Base-by-base conservation (phyloP, 2,329 filamentous ascomycete genomes). In the Colletotrichum sp. region DNA sequence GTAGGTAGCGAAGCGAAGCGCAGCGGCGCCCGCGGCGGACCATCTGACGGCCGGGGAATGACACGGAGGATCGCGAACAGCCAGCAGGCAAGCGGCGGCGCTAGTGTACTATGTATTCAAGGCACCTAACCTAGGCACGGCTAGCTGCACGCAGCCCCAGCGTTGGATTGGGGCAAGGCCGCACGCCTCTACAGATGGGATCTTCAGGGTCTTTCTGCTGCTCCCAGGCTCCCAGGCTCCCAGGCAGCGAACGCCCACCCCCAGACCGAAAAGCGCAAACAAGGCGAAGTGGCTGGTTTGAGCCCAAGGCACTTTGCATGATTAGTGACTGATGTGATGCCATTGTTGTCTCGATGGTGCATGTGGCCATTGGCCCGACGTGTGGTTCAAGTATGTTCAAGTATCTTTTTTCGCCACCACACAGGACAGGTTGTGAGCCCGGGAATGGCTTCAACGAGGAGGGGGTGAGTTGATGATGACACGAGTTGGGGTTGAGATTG, bases 171-270 rank as follows among this genome's bases (percentile, higher is more conserved):
- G 70, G 64, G 57, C 64, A 65, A 64, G 70, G 70, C 64, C 55
- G 69, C 44, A 60, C 70, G 59, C 73, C 64, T 76, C 28, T 49
- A 70, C 15, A 64, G 65, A 69, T 76, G 73, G 24, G 73, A 76
- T 76, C 73, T 64, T 76, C 73, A 76, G 73, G 73, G 73, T 76
- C 73, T 39, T 76, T 73, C 21, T 73, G 70, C 59, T 59, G 71
- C 65, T 49, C 63, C 63, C 59, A 65, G 26, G 21, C 49, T 57
- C 28, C 26, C 15, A 24, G 36, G 67, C 68, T 18, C 24, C 26
- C 39, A 28, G 44, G 44, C 44, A 67, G 34, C 60, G 52, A 72
- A 62, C 57, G 57, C 32, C 24, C 32, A 65, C 70, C 64, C 74
- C 64, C 49, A 28, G 36, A 67, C 44, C 28, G 34, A 60, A 55